phyloP scores from a whole-genome alignment of 441 rosid genomes.

The Breynia disticha region DNA sequence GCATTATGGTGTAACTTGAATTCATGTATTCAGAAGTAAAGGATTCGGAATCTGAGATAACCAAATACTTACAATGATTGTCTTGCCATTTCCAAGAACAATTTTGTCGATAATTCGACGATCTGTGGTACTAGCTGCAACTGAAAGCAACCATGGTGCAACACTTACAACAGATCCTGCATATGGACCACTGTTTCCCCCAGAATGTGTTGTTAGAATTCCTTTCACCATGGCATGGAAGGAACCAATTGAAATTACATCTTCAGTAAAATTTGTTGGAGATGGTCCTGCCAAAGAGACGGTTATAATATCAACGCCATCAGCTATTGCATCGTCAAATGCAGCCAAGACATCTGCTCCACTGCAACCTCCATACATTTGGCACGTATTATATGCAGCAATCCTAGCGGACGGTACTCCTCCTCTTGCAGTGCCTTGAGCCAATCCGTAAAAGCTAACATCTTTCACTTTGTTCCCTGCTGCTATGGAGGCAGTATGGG shows the following conservation, averaged over 20 bases:
- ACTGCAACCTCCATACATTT: conserved; percentile 13
- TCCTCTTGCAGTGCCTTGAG: conserved; percentile 26
- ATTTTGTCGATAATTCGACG: no score
- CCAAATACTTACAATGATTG: conserved; percentile 27
- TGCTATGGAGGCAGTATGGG: conserved; percentile 34
- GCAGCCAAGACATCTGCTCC: conserved; percentile 20
- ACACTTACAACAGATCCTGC: conserved; percentile 5
- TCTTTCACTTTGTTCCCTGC: conserved; percentile 18
- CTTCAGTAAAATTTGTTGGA: conserved; percentile 5
- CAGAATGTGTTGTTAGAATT: conserved; percentile 23
- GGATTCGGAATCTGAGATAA: no score
- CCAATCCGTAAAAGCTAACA: conserved; percentile 23
- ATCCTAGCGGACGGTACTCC: conserved; percentile 28
- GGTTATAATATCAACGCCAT: conserved; percentile 38
- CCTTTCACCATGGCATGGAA: conserved; percentile 43
- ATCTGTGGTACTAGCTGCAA: conserved; percentile 31
- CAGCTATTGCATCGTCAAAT: conserved; percentile 43
- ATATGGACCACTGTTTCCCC: conserved; percentile 21
- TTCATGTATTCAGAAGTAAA: no score
- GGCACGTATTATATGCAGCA: conserved; percentile 27
- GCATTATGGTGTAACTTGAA: background rate
- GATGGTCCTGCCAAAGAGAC: conserved; percentile 23
- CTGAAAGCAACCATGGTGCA: conserved; percentile 34
- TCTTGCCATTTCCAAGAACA: no score
- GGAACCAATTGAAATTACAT: conserved; percentile 29